These are phyloP conservation scores for Eucalyptus grandis DNA, from an alignment of 345 rosid genomes.

Conservation along the genomic window DNA sequence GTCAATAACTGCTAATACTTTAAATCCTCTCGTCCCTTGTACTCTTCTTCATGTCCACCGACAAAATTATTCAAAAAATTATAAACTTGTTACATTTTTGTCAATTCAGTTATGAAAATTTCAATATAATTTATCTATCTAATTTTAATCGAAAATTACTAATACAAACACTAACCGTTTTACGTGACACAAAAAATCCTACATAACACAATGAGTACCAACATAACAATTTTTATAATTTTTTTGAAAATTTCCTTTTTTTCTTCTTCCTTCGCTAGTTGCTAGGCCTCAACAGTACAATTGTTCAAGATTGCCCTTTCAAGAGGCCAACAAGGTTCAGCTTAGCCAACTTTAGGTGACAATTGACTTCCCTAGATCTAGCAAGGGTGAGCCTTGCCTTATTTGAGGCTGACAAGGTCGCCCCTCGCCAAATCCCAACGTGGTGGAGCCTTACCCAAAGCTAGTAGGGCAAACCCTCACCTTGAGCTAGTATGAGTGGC, in stretches of 20 bases:
- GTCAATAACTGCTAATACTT: neutral
- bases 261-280: neutral
- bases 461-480: no score
- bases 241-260: no score
- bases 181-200: no score
- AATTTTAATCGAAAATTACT: accelerated
- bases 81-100: accelerated
- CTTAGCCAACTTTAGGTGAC: no score
- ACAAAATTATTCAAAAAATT: no score
- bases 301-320: accelerated
- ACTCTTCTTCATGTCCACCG: neutral
- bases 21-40: neutral
- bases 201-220: accelerated
- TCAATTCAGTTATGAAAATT: neutral
- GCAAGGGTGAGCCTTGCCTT: neutral
- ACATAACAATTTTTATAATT: no score
- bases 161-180: accelerated
- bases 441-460: neutral
- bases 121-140: accelerated
- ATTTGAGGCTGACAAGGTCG: no score
- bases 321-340: no score
- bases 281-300: neutral
- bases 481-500: no score
- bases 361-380: accelerated
- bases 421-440: neutral